Base-by-base conservation (phyloP, 805 yeast species). In the Candida silvicultrix region DNA sequence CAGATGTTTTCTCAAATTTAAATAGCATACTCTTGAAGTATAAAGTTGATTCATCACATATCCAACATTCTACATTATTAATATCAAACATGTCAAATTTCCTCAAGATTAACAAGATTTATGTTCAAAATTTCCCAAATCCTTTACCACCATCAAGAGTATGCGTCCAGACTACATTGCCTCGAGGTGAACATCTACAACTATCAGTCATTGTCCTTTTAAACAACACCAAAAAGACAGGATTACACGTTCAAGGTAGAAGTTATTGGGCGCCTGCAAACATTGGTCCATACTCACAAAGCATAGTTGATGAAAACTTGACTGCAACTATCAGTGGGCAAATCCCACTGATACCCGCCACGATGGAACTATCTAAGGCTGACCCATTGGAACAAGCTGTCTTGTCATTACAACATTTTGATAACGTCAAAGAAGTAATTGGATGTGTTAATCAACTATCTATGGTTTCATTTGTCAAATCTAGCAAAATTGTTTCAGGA, bases 181-280 rank as follows among this genome's bases (percentile, higher is more conserved):
- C 80, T 1, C 42, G 51, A 1, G 60, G 63, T 0, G 42, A 45
- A 20, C 56, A 62, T 7, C 58, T 83, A 7, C 85, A 80, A 55
- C 59, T 90, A 10, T 86, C 97, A 0, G 80, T 84, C 15, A 68
- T 75, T 14, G 74, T 75, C 0, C 56, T 80, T 16, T 53, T 63
- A 22, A 56, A 65, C 29, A 38, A 54, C 1, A 38, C 53, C 0
- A 53, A 52, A 11, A 84, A 84, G 53, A 67, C 66, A 28, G 97
- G 98, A 0, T 68, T 92, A 15, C 98, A 94, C 58, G 89, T 94
- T 9, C 92, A 94, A 56, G 89, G 97, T 1, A 73, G 90, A 48
- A 89, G 97, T 37, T 90, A 86, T 62, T 94, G 99, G 99, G 98
- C 97, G 0, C 99, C 99, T 0, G 92, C 96, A 34, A 94, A 94